Evolutionary conservation across 2,329 filamentous ascomycete genomes (phyloP).

Genomic region (Colletotrichum kahawae): DNA sequence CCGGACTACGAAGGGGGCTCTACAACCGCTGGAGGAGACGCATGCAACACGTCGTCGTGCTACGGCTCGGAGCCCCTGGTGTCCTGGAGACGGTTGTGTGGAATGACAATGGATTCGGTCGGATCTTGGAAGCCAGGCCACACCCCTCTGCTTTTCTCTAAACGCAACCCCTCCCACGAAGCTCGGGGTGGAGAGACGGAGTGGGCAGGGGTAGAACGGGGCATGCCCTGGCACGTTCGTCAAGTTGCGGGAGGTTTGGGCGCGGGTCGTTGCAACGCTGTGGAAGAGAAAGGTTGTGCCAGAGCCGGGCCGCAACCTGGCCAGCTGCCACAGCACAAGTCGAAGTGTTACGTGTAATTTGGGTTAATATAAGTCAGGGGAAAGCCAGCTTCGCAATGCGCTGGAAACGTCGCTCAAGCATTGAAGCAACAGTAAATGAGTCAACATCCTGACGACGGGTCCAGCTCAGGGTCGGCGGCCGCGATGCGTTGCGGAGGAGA

Average conservation of each 20-base stretch:
- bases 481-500: background rate
- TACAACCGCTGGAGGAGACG: background rate
- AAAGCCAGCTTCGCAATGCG: background rate
- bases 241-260: background rate
- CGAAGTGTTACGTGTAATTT: conserved; percentile 2
- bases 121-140: background rate
- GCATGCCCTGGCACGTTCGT: background rate
- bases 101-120: background rate
- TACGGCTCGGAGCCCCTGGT: background rate
- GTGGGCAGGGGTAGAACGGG: background rate
- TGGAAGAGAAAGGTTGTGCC: conserved; percentile 8
- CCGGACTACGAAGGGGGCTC: background rate
- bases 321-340: background rate
- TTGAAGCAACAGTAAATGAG: background rate
- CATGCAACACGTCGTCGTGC: background rate
- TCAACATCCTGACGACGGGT: conserved; percentile 2
- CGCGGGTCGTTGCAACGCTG: conserved; percentile 9
- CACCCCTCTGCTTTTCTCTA: background rate
- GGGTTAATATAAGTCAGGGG: conserved; percentile 18
- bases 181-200: background rate
- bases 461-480: background rate
- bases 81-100: background rate
- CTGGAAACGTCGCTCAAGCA: background rate
- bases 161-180: background rate
- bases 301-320: background rate